Percentiles rank a stretch among this genome's conserved stretches.
Evolutionary conservation across 2,329 filamentous ascomycete genomes (phyloP).

Genomic region (Lecanosticta acicola): DNA sequence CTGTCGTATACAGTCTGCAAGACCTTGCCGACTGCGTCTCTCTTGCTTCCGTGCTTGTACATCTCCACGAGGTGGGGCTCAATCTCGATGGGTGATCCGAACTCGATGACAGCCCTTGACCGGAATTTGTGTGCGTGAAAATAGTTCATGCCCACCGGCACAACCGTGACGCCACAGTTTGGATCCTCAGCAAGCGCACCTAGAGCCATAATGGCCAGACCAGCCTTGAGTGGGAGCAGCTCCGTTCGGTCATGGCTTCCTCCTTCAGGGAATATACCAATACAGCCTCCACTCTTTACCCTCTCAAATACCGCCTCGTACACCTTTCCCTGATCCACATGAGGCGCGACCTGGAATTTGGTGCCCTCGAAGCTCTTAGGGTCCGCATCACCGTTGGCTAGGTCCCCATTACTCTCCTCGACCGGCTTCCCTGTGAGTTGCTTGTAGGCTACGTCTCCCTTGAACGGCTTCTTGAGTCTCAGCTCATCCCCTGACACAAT

Average conservation of each 20-base stretch:
- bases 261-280: slow-evolving; percentile 95
- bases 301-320: slow-evolving; percentile 89
- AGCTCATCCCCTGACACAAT: slow-evolving; percentile 76
- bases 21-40: slow-evolving; percentile 79
- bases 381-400: slow-evolving; percentile 51
- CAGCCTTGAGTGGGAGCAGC: slow-evolving; percentile 86
- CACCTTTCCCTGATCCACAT: slow-evolving; percentile 88
- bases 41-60: slow-evolving; percentile 75
- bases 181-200: slow-evolving; percentile 81
- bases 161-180: slow-evolving; percentile 84
- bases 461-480: slow-evolving; percentile 81
- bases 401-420: slow-evolving; percentile 53
- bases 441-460: slow-evolving; percentile 64
- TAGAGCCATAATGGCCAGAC: slow-evolving; percentile 95
- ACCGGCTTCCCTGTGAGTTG: slow-evolving; percentile 65
- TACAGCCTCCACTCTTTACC: slow-evolving; percentile 74
- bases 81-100: slow-evolving; percentile 82
- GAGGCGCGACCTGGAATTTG: slow-evolving; percentile 81
- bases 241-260: slow-evolving; percentile 93
- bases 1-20: slow-evolving; percentile 82
- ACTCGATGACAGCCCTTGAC: slow-evolving; percentile 91
- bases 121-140: slow-evolving; percentile 99
- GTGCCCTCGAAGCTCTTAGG: slow-evolving; percentile 64
- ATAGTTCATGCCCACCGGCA: slow-evolving; percentile 98
- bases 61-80: slow-evolving; percentile 74